Evolutionary conservation across 1,139 yeast species (phyloP), one percentile per base, ranked within the genome.

Genomic region (Yamadazyma pseudoaaseri): DNA sequence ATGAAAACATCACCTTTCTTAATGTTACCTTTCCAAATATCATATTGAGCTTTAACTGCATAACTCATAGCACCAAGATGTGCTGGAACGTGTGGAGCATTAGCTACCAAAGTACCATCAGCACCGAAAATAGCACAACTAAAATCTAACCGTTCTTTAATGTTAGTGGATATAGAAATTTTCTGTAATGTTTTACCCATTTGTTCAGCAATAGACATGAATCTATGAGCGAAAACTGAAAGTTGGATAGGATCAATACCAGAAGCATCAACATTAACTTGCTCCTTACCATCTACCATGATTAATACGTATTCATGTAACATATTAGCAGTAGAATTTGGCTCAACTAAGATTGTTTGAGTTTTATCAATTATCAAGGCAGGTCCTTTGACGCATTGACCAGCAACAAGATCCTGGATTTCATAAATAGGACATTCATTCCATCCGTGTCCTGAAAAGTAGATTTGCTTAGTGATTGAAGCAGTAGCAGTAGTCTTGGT

Each of bases 291-390:
- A 18, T 43, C 49, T 26, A 62, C 49, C 29, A 59, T 62, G 16
- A 56, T 44, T 2, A 54, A 45, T 6, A 51, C 53, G 27, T 60
- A 63, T 20, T 79, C 66, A 4, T 76, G 60, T 30, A 85, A 62
- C 15, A 86, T 65, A 0, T 71, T 65, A 1, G 95, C 96, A n/a
- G 59, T 53, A 1, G 86, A 73, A 33, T 68, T 59, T 1, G 95
- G 94, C 15, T 87, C 86, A 15, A 89, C 73, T 14, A 89, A 72
- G 43, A 87, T 80, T 0, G 97, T 89, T 57, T 89, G 96, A 0
- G 96, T 89, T 27, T 78, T 79, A 58, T 89, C 97, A 14, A 89
- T 81, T 39, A 89, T 71, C 45, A 89, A 77, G 0, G 95, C 86
- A 3, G 97, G 97, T 0, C 57, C 57, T 15, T 36, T 12, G n/a